Base-by-base conservation (phyloP, 352 stramenopile species). In the Phytophthora quininea region DNA sequence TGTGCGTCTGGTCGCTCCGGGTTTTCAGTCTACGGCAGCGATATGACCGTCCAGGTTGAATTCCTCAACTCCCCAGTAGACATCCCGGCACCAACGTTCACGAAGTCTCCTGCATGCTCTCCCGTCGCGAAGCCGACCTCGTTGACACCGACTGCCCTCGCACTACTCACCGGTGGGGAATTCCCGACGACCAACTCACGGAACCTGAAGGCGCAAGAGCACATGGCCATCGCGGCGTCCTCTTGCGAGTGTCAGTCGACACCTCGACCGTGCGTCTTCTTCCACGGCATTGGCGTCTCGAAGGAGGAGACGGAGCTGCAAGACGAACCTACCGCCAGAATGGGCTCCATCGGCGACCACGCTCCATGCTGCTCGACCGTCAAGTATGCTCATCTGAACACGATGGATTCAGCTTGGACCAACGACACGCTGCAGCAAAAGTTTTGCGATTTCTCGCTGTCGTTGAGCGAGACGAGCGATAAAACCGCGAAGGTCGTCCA, bases 11-110 rank as follows among this genome's bases (percentile, higher is more conserved):
- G 53, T 4, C 14, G 47, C 11, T 54, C 60, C 0, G 71, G 67
- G 0, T 83, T 83, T 35, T 71, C 58, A 2, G 62, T 68, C 3
- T 74, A 63, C 51, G 67, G 61, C 9, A 72, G 66, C 9, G 74
- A 82, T 14, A 54, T 83, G 5, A 62, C 64, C 27, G 71, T 86
- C 24, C 30, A 76, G 1, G 64, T 76, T 7, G 51, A 66, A 11
- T 81, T 73, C 60, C 32, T 71, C 12, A n/a, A 69, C 1, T 33
- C 10, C 3, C 47, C 43, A 9, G 58, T 68, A 1, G 24, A 35
- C 8, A 40, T 69, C 40, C 10, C 33, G 3, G n/a, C 24, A 0
- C 48, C 51, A 7, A 50, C 40, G 19, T 24, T 24, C 19, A 24
- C 19, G 54, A 47, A 27, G 52, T 32, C 50, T 49, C 14, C 8